phyloP scores from a whole-genome alignment of 1,139 yeast species.

The Nakaseomyces bracarensis region DNA sequence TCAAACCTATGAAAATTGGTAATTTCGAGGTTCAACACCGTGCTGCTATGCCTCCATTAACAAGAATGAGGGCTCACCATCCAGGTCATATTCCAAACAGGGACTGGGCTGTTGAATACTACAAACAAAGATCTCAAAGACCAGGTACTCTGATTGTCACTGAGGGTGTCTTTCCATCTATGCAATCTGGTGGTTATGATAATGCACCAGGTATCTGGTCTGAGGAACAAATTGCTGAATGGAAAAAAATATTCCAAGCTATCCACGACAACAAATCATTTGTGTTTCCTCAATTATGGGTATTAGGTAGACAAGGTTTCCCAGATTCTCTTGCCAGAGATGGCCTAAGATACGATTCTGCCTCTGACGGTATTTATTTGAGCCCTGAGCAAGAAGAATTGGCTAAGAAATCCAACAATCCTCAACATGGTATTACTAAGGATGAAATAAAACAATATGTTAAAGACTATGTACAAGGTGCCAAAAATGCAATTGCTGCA shows the following conservation, averaged over 20 bases:
- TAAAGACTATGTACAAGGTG: constrained; percentile 23
- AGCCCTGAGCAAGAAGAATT: constrained; percentile 19
- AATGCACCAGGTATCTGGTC: constrained; percentile 43
- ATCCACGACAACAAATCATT: constrained; percentile 35
- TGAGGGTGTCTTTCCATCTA: constrained; percentile 39
- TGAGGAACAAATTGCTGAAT: constrained; percentile 36
- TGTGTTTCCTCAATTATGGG: constrained; percentile 36
- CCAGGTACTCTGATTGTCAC: constrained; percentile 44
- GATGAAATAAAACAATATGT: constrained; percentile 23
- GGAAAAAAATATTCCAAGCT: constrained; percentile 34
- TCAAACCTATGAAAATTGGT: constrained; percentile 42
- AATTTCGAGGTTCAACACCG: constrained; percentile 32
- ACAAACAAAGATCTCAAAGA: constrained; percentile 42
- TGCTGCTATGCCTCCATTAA: constrained; percentile 42
- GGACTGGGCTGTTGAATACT: constrained; percentile 38
- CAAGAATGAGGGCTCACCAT: constrained; percentile 38
- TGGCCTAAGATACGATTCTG: constrained; percentile 26
- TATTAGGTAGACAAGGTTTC: constrained; percentile 35
- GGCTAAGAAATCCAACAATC: constrained; percentile 18
- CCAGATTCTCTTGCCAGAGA: constrained; percentile 22
- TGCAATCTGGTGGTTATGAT: constrained; percentile 34
- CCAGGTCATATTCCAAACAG: constrained; percentile 36
- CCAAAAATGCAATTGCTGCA: constrained; percentile 32
- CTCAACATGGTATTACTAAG: constrained; percentile 19
- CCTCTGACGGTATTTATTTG: constrained; percentile 24